These are phyloP conservation scores for Lobulomyces angularis DNA, from an alignment of 192 early-diverging fungal genomes.

Conservation along the genomic window DNA sequence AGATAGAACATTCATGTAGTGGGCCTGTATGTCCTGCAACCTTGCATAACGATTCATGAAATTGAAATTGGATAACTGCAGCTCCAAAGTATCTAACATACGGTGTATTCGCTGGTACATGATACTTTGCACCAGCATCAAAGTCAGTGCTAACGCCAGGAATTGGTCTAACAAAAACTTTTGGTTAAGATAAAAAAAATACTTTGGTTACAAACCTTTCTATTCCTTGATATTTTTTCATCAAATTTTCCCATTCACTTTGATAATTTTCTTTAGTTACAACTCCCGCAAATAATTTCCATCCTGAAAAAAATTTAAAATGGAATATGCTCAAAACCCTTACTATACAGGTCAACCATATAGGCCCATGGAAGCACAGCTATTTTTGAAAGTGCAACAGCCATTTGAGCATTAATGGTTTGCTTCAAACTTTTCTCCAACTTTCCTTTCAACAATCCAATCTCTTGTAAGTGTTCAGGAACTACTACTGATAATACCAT, in stretches of 20 bases:
- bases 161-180: too few species aligned
- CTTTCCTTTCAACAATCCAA: slow-evolving; percentile 12
- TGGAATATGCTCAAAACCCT: too few species aligned
- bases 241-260: slow-evolving; percentile 6
- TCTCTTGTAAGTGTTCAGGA: slow-evolving; percentile 14
- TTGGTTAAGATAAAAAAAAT: too few species aligned
- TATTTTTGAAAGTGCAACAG: slow-evolving; percentile 16
- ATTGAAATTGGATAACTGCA: slow-evolving; percentile 11
- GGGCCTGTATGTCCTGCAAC: slow-evolving; percentile 10
- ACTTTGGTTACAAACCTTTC: too few species aligned
- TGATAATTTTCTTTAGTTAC: slow-evolving; percentile 14
- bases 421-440: slow-evolving; percentile 3
- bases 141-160: slow-evolving; percentile 9
- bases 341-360: slow-evolving; percentile 16
- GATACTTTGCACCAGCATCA: slow-evolving; percentile 16
- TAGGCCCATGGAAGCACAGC: slow-evolving; percentile 15
- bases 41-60: slow-evolving; percentile 15
- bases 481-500: slow-evolving; percentile 10
- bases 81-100: slow-evolving; percentile 24
- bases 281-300: slow-evolving; percentile 12
- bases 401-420: slow-evolving; percentile 19
- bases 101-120: slow-evolving; percentile 4
- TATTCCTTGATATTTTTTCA: slow-evolving; percentile 12
- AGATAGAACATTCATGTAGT: slow-evolving; percentile 23
- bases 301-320: too few species aligned